Conservation (phyloP, 148 eudicot genomes). For the Chenopodium quinoa region DNA sequence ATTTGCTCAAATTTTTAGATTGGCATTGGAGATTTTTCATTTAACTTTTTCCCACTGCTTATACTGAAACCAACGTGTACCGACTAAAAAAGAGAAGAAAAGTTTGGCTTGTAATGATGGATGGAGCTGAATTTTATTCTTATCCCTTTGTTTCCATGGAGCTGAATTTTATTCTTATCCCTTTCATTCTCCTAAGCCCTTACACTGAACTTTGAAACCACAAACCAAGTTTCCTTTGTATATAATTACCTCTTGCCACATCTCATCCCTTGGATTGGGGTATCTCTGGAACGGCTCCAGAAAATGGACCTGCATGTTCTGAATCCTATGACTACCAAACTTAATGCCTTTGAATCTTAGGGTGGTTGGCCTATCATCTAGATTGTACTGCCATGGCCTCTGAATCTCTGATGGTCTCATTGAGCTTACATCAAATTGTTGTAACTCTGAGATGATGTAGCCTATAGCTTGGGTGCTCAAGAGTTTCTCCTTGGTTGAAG, state of each 20-base stretch:
- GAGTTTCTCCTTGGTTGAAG: neutral
- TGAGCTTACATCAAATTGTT: neutral
- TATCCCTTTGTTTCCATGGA: too few relatives aligned
- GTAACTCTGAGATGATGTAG: neutral
- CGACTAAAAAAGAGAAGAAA: too few relatives aligned
- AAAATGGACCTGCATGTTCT: neutral
- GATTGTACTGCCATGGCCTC: neutral
- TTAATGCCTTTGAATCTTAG: neutral
- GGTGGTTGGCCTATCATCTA: neutral
- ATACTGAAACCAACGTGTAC: too few relatives aligned
- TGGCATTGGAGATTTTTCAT: neutral
- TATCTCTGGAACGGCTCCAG: too few relatives aligned
- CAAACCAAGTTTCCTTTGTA: neutral
- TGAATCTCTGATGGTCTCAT: neutral
- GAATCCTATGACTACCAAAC: neutral
- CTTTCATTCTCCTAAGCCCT: neutral
- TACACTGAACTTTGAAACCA: neutral
- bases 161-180: too few relatives aligned
- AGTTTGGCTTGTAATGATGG: too few relatives aligned
- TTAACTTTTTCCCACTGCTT: neutral
- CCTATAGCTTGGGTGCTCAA: neutral
- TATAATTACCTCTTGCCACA: neutral
- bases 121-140: too few relatives aligned
- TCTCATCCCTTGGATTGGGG: neutral
- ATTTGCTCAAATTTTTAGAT: neutral